Conservation (phyloP, 768 basidiomycete genomes). For the Agaricus sinodeliciosus region DNA sequence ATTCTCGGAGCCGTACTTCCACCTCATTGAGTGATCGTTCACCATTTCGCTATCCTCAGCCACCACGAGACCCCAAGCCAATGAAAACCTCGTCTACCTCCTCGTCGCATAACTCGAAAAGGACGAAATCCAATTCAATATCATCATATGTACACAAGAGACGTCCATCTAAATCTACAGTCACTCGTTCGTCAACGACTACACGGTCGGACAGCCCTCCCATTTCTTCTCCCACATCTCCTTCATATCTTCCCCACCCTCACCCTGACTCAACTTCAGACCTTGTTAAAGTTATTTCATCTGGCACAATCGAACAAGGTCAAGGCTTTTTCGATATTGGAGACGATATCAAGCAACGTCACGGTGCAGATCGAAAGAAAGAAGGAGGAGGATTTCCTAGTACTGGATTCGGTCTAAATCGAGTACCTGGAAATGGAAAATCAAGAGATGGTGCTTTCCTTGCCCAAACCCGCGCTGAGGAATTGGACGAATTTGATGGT, state of each 20-base stretch:
- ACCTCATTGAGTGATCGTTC: conserved; percentile 28
- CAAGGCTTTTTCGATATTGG: conserved; percentile 30
- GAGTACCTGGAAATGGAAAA: not conserved
- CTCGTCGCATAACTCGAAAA: conserved; percentile 8
- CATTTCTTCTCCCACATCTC: conserved; percentile 33
- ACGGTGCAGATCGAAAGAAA: too few relatives aligned
- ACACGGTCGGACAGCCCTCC: conserved; percentile 28
- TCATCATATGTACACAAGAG: not conserved
- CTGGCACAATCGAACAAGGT: conserved; percentile 24
- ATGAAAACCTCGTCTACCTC: not conserved
- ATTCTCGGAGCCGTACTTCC: conserved; percentile 58
- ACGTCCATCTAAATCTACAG: conserved; percentile 27
- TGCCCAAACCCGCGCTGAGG: not conserved
- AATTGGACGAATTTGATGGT: not conserved
- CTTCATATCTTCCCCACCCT: conserved; percentile 21
- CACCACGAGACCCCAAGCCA: not conserved
- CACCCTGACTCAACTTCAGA: conserved; percentile 7
- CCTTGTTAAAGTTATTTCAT: conserved; percentile 16
- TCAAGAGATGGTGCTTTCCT: not conserved
- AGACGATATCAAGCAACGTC: conserved; percentile 8
- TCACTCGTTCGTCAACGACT: conserved; percentile 30
- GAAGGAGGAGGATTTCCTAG: conserved; percentile 4
- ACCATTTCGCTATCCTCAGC: not conserved
- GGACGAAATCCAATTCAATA: conserved; percentile 2
- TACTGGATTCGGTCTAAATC: conserved; percentile 4